phyloP scores from a whole-genome alignment of 2,329 filamentous ascomycete species.

The Hymenoscyphus linearis region DNA sequence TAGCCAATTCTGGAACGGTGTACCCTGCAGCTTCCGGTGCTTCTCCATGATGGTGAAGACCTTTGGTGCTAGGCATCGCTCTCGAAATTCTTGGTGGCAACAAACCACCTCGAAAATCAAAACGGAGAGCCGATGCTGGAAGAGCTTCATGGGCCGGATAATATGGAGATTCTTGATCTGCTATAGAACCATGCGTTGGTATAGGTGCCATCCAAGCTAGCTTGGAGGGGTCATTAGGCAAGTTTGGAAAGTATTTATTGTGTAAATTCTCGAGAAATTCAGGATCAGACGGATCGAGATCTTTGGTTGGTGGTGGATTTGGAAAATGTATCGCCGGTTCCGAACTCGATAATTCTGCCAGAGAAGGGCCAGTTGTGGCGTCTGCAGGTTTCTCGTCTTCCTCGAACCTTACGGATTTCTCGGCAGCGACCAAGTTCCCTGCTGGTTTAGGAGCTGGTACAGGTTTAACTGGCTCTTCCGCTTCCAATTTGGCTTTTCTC shows the following conservation, averaged over 20 bases:
- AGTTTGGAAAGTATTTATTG: conserved; percentile 86
- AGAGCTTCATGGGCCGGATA: conserved; percentile 70
- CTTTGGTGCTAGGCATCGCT: conserved; percentile 68
- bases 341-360: conserved; percentile 56
- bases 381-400: conserved; percentile 35
- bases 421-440: conserved; percentile 33
- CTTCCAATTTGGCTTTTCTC: background rate
- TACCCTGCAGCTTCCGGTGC: conserved; percentile 93
- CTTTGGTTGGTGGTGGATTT: conserved; percentile 47
- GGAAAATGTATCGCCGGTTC: conserved; percentile 36
- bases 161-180: conserved; percentile 71
- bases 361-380: conserved; percentile 32
- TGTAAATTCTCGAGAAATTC: conserved; percentile 82
- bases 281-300: conserved; percentile 77
- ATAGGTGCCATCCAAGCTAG: conserved; percentile 85
- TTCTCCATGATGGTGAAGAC: conserved; percentile 88
- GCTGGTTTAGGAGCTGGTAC: conserved; percentile 21
- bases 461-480: conserved; percentile 7
- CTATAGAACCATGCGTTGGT: conserved; percentile 57
- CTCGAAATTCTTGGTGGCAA: conserved; percentile 72
- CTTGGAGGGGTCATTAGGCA: conserved; percentile 77
- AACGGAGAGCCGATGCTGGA: conserved; percentile 74
- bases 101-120: conserved; percentile 78
- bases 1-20: conserved; percentile 79
- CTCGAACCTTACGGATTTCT: conserved; percentile 37